Evolutionary conservation across 1,284 basidiomycete species (phyloP).

Genomic region (Xerocomus cyaneibrunnescens): DNA sequence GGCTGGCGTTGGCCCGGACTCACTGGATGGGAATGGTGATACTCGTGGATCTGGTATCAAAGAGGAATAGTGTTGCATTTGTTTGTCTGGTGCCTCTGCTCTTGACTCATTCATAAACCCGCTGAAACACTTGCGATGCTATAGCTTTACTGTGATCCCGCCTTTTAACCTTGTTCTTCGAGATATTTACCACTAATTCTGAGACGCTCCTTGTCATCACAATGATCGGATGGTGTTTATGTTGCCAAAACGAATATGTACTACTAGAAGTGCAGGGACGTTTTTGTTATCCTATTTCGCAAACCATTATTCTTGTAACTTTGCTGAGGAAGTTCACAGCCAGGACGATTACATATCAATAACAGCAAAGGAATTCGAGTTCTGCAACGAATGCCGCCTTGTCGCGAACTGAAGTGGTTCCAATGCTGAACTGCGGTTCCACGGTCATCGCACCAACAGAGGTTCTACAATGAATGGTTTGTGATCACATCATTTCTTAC

Average conservation of each 20-base stretch:
- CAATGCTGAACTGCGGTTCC: constrained; percentile 13
- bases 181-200: constrained; percentile 10
- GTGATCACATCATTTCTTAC: background rate
- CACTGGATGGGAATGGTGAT: constrained; percentile 16
- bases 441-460: constrained; percentile 13
- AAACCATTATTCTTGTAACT: background rate
- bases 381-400: background rate
- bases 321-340: background rate
- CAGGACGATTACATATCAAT: too few relatives aligned
- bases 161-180: background rate
- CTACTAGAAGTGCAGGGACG: constrained; percentile 10
- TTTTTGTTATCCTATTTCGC: constrained; percentile 2
- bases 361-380: background rate
- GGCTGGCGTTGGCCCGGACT: constrained; percentile 13
- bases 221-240: constrained; percentile 7
- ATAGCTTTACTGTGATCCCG: background rate
- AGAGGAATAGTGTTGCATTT: constrained; percentile 22
- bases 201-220: constrained; percentile 1
- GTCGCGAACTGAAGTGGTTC: background rate
- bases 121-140: background rate
- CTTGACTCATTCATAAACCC: too few relatives aligned
- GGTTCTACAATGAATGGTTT: background rate
- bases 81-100: too few relatives aligned
- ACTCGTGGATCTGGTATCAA: constrained; percentile 21
- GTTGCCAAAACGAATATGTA: constrained; percentile 17